These are phyloP conservation scores for Telfairia occidentalis DNA, from an alignment of 331 rosid species.

Conservation along the genomic window DNA sequence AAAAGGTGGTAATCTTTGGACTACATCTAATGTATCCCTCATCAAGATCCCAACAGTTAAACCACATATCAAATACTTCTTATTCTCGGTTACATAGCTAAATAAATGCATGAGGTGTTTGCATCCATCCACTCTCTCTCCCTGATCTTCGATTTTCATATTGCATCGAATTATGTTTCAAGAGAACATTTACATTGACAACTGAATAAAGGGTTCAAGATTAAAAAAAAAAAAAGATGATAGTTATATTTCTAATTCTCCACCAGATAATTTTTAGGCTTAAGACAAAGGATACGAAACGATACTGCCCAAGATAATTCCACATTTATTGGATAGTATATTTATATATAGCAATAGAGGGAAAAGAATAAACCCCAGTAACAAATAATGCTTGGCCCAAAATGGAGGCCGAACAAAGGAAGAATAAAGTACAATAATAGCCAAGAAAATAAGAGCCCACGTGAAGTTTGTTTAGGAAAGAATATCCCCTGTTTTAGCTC, in stretches of 20 bases:
- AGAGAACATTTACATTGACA: neutral
- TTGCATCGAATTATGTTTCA: conserved; percentile 36
- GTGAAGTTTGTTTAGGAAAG: no score
- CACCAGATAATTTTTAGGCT: no score
- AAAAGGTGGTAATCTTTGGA: conserved; percentile 62
- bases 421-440: no score
- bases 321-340: no score
- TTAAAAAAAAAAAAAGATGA: neutral
- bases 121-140: conserved; percentile 85
- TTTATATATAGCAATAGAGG: no score
- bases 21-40: conserved; percentile 71
- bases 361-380: no score
- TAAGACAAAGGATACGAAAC: no score
- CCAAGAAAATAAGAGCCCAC: no score
- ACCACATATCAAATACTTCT: conserved; percentile 69
- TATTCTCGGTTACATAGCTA: conserved; percentile 39
- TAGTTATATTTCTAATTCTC: neutral
- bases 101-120: conserved; percentile 67
- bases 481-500: no score
- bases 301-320: no score
- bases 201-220: neutral
- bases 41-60: conserved; percentile 87
- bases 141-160: conserved; percentile 59
- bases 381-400: no score
- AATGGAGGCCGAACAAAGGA: no score